phyloP scores from a whole-genome alignment of 441 rosid species.

The Biscutella laevigata region DNA sequence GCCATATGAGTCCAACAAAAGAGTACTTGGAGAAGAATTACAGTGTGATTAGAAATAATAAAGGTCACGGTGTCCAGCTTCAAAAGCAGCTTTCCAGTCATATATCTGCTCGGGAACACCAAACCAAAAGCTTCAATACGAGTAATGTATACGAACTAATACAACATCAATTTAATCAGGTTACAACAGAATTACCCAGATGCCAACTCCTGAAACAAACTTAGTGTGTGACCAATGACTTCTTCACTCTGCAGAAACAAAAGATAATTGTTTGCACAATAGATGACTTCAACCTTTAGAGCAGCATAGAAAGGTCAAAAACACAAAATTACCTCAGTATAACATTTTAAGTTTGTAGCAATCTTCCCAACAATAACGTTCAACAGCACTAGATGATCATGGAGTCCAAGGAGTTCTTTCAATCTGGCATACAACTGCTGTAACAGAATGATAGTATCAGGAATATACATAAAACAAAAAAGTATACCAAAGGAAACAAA shows the following conservation, averaged over 20 bases:
- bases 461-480: constrained; percentile 10
- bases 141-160: constrained; percentile 4
- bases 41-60: constrained; percentile 89
- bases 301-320: constrained; percentile 1
- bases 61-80: constrained; percentile 88
- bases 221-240: constrained; percentile 86
- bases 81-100: constrained; percentile 97
- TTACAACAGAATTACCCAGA: constrained; percentile 63
- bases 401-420: constrained; percentile 88
- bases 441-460: constrained; percentile 38
- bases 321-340: constrained; percentile 59
- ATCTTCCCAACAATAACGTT: constrained; percentile 94
- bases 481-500: neutral
- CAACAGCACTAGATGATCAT: constrained; percentile 84
- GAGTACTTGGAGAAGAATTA: constrained; percentile 31
- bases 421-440: constrained; percentile 97
- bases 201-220: constrained; percentile 92
- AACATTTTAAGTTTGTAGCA: constrained; percentile 90
- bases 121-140: constrained; percentile 9
- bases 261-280: constrained; percentile 17
- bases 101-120: constrained; percentile 50
- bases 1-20: constrained; percentile 17
- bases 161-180: constrained; percentile 14
- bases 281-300: neutral
- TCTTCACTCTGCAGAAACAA: constrained; percentile 69